Evolutionary conservation across 2,329 filamentous ascomycete genomes (phyloP).

Genomic region (Lasiodiplodia hormozganensis): DNA sequence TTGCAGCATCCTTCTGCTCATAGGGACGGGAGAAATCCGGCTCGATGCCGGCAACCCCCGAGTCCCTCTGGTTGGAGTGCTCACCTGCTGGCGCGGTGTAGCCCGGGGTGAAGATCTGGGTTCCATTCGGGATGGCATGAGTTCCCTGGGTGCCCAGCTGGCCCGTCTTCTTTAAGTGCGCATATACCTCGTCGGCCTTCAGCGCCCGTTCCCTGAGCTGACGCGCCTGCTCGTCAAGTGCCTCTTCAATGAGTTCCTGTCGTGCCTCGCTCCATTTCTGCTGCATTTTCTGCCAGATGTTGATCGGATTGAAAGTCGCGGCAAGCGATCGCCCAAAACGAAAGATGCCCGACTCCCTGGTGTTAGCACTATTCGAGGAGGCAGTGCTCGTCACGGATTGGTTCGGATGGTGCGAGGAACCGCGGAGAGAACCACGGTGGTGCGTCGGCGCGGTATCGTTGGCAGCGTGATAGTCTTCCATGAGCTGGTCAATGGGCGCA

Average conservation of each 20-base stretch:
- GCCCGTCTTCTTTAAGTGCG: slow-evolving; percentile 42
- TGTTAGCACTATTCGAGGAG: slow-evolving; percentile 6
- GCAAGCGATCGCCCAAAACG: slow-evolving; percentile 31
- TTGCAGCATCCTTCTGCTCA: slow-evolving; percentile 23
- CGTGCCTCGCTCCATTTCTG: slow-evolving; percentile 28
- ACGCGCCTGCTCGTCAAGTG: slow-evolving; percentile 26
- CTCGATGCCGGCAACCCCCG: slow-evolving; percentile 30
- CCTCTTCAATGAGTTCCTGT: slow-evolving; percentile 30
- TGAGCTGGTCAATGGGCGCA: slow-evolving; percentile 43
- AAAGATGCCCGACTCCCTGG: slow-evolving; percentile 29
- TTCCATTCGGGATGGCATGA: slow-evolving; percentile 36
- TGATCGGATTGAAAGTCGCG: slow-evolving; percentile 30
- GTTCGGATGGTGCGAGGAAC: slow-evolving; percentile 25
- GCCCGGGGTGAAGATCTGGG: slow-evolving; percentile 23
- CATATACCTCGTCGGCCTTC: slow-evolving; percentile 42
- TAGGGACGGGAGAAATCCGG: slow-evolving; percentile 14
- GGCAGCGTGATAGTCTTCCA: slow-evolving; percentile 43
- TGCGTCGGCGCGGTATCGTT: slow-evolving; percentile 10
- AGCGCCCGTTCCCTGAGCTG: slow-evolving; percentile 37
- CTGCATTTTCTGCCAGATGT: slow-evolving; percentile 30
- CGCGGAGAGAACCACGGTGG: not conserved
- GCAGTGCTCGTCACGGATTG: slow-evolving; percentile 22
- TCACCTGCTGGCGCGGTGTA: slow-evolving; percentile 23
- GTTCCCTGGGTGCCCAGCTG: slow-evolving; percentile 43
- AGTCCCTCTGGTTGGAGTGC: slow-evolving; percentile 27